These are phyloP conservation scores for Xylariaceae sp. DNA, from an alignment of 2,329 filamentous ascomycete genomes.

Conservation along the genomic window DNA sequence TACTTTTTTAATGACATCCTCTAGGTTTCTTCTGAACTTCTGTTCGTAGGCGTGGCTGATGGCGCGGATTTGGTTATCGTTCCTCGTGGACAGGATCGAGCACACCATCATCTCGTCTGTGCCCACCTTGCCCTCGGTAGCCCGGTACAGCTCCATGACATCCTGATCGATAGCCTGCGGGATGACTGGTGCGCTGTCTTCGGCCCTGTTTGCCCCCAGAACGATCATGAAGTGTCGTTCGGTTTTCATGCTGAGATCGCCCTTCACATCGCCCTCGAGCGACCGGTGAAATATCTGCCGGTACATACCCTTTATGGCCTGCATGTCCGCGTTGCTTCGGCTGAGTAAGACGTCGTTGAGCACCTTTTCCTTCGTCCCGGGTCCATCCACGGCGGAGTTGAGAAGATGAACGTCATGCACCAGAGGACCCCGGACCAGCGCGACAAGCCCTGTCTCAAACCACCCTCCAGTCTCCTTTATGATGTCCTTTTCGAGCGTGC, in stretches of 20 bases:
- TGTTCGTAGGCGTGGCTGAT: constrained; percentile 75
- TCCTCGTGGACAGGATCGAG: constrained; percentile 74
- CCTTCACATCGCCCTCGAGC: constrained; percentile 73
- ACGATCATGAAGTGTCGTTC: constrained; percentile 84
- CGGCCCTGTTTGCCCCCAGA: constrained; percentile 70
- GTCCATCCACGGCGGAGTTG: constrained; percentile 72
- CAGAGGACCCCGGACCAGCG: constrained; percentile 78
- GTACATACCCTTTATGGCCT: constrained; percentile 82
- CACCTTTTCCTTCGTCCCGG: constrained; percentile 83
- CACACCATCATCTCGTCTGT: constrained; percentile 79
- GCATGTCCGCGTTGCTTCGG: constrained; percentile 83
- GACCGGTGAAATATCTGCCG: constrained; percentile 65
- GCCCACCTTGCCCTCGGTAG: constrained; percentile 72
- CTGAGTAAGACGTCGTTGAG: constrained; percentile 85
- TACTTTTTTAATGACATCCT: constrained; percentile 72
- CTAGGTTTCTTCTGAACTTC: constrained; percentile 71
- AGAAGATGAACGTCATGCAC: constrained; percentile 73
- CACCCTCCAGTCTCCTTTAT: constrained; percentile 75
- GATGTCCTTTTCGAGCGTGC: constrained; percentile 75
- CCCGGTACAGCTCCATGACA: constrained; percentile 74
- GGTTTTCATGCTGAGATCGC: constrained; percentile 84
- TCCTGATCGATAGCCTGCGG: constrained; percentile 76
- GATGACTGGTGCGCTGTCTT: constrained; percentile 75
- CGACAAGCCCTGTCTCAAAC: constrained; percentile 74
- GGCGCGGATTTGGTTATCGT: constrained; percentile 81